These are phyloP conservation scores for Magnaporthales sp. DNA, from an alignment of 2,329 filamentous ascomycete species.

Conservation along the genomic window DNA sequence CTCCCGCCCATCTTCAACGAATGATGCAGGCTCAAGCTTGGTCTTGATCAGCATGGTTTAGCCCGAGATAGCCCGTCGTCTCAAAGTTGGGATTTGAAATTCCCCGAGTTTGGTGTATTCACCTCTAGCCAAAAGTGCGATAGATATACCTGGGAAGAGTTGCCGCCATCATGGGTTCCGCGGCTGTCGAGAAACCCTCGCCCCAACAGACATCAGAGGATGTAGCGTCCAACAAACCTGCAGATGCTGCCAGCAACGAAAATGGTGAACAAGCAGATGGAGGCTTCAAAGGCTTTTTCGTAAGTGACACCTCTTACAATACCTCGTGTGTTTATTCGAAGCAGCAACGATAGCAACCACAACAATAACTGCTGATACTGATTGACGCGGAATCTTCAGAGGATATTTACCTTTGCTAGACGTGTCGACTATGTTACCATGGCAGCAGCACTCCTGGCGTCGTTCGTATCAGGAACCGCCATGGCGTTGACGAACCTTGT, in stretches of 20 bases:
- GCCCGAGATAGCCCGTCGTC: not conserved
- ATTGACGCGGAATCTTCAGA: not conserved
- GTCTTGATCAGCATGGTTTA: not conserved
- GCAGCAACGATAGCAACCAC: not conserved
- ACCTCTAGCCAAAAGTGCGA: not conserved
- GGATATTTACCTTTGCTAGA: conserved; percentile 21
- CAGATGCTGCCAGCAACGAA: not conserved
- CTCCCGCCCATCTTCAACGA: not conserved
- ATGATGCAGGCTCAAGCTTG: too few species aligned
- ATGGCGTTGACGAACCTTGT: conserved; percentile 29
- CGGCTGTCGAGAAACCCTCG: not conserved
- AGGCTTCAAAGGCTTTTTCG: not conserved
- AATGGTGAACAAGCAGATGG: not conserved
- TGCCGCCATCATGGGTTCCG: not conserved
- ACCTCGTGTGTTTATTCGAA: too few species aligned
- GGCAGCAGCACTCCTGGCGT: conserved; percentile 19
- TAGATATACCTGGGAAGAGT: not conserved
- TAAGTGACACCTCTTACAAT: not conserved
- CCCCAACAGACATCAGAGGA: not conserved
- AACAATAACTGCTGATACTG: not conserved
- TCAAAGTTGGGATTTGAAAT: not conserved
- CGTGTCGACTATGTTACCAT: conserved; percentile 19
- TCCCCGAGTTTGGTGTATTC: not conserved
- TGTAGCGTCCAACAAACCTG: not conserved
- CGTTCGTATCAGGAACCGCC: conserved; percentile 26